Conservation (phyloP, 2,329 filamentous ascomycete genomes). For the Cercospora janseana region DNA sequence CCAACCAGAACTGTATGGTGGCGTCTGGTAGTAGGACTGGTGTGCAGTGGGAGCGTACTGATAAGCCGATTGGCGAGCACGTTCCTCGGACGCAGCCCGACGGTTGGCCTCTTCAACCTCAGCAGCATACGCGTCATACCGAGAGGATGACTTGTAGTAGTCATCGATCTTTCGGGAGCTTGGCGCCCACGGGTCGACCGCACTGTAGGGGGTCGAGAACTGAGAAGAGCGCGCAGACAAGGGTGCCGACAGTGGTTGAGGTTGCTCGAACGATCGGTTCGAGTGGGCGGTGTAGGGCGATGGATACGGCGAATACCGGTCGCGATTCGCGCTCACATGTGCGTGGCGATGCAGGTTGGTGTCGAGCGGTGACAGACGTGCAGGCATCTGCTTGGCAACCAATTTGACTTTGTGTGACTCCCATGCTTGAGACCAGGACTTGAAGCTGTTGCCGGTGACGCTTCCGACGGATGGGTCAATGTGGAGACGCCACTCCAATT, state of each 20-base stretch:
- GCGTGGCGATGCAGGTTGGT: constrained; percentile 59
- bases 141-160: constrained; percentile 37
- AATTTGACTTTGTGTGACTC: constrained; percentile 44
- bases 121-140: constrained; percentile 30
- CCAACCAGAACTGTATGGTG: constrained; percentile 36
- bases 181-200: constrained; percentile 36
- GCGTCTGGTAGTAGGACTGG: constrained; percentile 32
- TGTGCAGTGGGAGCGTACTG: constrained; percentile 31
- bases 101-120: constrained; percentile 35
- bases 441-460: constrained; percentile 10
- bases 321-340: constrained; percentile 45
- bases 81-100: constrained; percentile 34
- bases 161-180: constrained; percentile 35
- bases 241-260: constrained; percentile 12
- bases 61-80: constrained; percentile 34
- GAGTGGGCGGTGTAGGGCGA: constrained; percentile 35
- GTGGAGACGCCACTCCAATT: constrained; percentile 81
- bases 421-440: constrained; percentile 23
- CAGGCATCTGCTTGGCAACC: constrained; percentile 33
- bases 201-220: constrained; percentile 36
- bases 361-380: constrained; percentile 60
- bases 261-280: constrained; percentile 29
- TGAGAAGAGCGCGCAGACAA: constrained; percentile 35
- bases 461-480: constrained; percentile 62
- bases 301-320: constrained; percentile 43